A percentile compares a stretch with the other conserved stretches of the same genome.
Evolutionary conservation across 139 green algal species (phyloP).

Genomic region (Tetraselmis chui): DNA sequence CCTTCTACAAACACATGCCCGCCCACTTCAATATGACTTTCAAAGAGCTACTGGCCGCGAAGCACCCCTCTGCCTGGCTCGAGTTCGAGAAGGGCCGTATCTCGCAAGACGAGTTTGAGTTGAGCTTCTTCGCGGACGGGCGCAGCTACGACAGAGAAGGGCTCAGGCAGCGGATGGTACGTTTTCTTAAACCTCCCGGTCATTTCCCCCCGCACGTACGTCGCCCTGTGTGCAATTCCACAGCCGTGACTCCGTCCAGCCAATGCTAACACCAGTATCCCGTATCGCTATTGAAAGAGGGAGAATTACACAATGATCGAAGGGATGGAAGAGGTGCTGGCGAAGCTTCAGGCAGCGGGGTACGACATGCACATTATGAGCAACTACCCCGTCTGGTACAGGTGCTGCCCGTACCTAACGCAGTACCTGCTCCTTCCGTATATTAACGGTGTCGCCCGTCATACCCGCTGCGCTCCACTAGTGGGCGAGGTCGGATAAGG

Average conservation of each 20-base stretch:
- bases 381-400: conserved; percentile 77
- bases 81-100: conserved; percentile 76
- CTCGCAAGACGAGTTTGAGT: conserved; percentile 52
- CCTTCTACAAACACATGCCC: conserved; percentile 78
- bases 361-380: conserved; percentile 60
- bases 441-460: too few relatives aligned
- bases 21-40: conserved; percentile 59
- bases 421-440: neutral
- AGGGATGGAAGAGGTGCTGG: conserved; percentile 66
- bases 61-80: conserved; percentile 80
- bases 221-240: too few relatives aligned
- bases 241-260: too few relatives aligned
- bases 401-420: conserved; percentile 4
- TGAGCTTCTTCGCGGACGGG: conserved; percentile 74
- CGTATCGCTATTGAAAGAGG: too few relatives aligned
- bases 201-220: too few relatives aligned
- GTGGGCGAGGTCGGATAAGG: neutral
- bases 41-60: conserved; percentile 63
- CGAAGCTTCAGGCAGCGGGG: conserved; percentile 35
- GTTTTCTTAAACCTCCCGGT: too few relatives aligned
- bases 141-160: conserved; percentile 51
- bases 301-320: conserved; percentile 71
- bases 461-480: too few relatives aligned
- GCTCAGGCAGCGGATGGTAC: conserved; percentile 52
- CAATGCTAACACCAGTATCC: too few relatives aligned